Conservation (phyloP, 371 early-diverging fungal genomes). For the Furculomyces boomerangus region DNA sequence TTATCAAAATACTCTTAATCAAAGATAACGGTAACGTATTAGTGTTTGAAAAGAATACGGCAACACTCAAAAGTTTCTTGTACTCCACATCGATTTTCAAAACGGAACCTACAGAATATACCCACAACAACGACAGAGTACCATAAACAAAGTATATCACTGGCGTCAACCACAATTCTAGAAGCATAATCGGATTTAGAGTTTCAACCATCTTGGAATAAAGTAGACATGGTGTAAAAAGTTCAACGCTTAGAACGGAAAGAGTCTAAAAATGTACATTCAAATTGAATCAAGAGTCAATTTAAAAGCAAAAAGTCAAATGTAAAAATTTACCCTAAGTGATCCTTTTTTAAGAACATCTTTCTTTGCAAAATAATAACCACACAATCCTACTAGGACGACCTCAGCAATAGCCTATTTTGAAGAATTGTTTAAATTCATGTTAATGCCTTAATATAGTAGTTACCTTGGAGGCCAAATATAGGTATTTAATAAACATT, state of each 20-base stretch:
- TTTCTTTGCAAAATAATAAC: conserved; percentile 6
- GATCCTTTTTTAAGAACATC: conserved; percentile 3
- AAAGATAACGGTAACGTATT: conserved; percentile 55
- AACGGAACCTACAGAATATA: conserved; percentile 21
- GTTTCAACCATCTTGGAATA: conserved; percentile 47
- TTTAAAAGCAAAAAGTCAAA: neutral
- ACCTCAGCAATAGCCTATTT: conserved; percentile 9
- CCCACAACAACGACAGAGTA: conserved; percentile 23
- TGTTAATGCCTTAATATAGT: too few species aligned
- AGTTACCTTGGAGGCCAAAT: too few species aligned
- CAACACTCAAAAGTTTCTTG: conserved; percentile 37
- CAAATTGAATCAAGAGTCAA: too few species aligned
- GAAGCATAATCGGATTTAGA: conserved; percentile 34
- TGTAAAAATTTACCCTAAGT: neutral
- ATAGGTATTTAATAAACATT: too few species aligned
- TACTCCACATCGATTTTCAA: conserved; percentile 28
- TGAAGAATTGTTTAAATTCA: too few species aligned
- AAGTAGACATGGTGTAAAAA: conserved; percentile 54
- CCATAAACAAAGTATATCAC: conserved; percentile 34
- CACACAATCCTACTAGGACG: conserved; percentile 8
- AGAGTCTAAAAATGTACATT: conserved; percentile 36
- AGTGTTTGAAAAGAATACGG: conserved; percentile 49
- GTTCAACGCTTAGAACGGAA: conserved; percentile 42
- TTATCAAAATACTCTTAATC: conserved; percentile 42
- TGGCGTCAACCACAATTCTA: conserved; percentile 50